A percentile compares a stretch with the other conserved stretches of the same genome.
These are phyloP conservation scores for Fusarium brevicatenulatum DNA, from an alignment of 2,329 filamentous ascomycete genomes.

Conservation along the genomic window DNA sequence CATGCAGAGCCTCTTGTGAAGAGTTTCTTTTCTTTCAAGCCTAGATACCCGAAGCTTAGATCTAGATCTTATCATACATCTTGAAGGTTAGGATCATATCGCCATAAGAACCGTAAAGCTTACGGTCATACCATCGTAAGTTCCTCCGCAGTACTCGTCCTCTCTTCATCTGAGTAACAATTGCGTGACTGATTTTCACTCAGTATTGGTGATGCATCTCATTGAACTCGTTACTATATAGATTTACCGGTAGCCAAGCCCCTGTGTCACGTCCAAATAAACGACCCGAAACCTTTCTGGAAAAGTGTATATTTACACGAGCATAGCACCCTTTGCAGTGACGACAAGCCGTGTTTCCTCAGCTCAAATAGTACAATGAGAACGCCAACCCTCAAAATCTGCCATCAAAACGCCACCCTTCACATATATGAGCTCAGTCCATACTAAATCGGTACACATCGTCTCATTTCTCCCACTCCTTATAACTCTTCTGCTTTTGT, in stretches of 20 bases:
- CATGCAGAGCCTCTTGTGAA: neutral
- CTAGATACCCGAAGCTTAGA: neutral
- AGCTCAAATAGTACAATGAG: neutral
- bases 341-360: neutral
- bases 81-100: neutral
- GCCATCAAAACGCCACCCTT: constrained; percentile 6
- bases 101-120: neutral
- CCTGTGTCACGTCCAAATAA: neutral
- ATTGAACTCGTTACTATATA: neutral
- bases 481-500: constrained; percentile 76
- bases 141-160: neutral
- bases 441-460: neutral
- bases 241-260: neutral
- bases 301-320: neutral
- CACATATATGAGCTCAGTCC: neutral
- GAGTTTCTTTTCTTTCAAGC: neutral
- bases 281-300: neutral
- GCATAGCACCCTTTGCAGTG: neutral
- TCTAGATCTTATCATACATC: neutral
- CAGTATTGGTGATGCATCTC: neutral
- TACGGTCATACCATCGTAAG: neutral
- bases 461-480: constrained; percentile 56
- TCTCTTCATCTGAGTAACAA: neutral
- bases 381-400: neutral
- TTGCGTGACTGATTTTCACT: neutral